These are phyloP conservation scores for Lepiota venenata DNA, from an alignment of 768 basidiomycete genomes.

Conservation along the genomic window DNA sequence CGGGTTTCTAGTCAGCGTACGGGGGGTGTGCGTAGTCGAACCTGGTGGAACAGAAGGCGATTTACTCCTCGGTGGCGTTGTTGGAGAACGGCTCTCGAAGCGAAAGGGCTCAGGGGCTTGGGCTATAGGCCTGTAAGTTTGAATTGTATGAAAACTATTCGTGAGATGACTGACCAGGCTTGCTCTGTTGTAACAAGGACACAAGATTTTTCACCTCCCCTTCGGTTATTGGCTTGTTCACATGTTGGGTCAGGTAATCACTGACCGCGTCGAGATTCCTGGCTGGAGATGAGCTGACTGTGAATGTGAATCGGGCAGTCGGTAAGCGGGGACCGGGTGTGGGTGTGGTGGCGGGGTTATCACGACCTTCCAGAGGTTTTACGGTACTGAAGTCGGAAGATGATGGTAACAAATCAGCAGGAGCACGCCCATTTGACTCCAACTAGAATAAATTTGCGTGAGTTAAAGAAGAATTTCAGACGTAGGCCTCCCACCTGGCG, in stretches of 20 bases:
- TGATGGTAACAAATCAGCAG: slow-evolving; percentile 5
- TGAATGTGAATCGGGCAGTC: slow-evolving; percentile 7
- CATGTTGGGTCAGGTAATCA: slow-evolving; percentile 44
- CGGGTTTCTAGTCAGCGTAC: slow-evolving; percentile 62
- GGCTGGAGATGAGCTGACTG: slow-evolving; percentile 21
- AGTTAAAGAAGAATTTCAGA: neutral
- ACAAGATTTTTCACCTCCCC: slow-evolving; percentile 55
- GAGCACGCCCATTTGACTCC: neutral
- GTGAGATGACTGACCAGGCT: slow-evolving; percentile 42
- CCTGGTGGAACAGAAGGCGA: slow-evolving; percentile 23
- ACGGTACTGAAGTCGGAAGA: neutral
- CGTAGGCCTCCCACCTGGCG: slow-evolving; percentile 14
- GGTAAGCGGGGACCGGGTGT: neutral
- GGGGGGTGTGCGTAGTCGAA: slow-evolving; percentile 33
- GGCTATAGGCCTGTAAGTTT: slow-evolving; percentile 11
- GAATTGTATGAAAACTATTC: slow-evolving; percentile 55
- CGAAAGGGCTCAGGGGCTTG: slow-evolving; percentile 56
- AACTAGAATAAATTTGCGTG: neutral
- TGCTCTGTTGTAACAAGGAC: slow-evolving; percentile 49
- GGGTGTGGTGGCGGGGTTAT: neutral
- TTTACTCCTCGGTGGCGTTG: slow-evolving; percentile 37
- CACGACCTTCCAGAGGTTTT: slow-evolving; percentile 13
- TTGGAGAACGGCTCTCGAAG: slow-evolving; percentile 47
- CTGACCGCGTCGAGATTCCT: slow-evolving; percentile 47
- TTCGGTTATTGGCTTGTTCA: slow-evolving; percentile 43